These are phyloP conservation scores for Saccharum spontaneum DNA, from an alignment of 176 grass and related monocot genomes.

Conservation along the genomic window DNA sequence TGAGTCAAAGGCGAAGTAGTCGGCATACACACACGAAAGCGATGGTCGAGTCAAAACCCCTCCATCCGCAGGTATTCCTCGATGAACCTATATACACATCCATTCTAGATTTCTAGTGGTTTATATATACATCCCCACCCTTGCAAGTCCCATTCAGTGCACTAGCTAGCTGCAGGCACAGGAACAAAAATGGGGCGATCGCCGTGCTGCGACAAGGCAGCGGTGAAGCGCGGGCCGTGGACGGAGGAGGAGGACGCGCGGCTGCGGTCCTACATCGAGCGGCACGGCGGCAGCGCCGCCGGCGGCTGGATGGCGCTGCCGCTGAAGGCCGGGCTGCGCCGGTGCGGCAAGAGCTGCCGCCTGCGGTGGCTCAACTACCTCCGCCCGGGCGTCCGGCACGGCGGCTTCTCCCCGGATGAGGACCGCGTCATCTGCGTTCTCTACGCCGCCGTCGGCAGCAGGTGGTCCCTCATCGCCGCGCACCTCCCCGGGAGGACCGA, in stretches of 20 bases:
- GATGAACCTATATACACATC: no score
- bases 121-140: no score
- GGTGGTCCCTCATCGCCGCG: conserved; percentile 48
- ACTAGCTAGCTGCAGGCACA: no score
- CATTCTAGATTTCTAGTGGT: no score
- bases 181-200: conserved; percentile 48
- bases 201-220: conserved; percentile 69
- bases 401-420: conserved; percentile 59
- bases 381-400: conserved; percentile 57
- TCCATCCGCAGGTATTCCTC: no score
- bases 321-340: conserved; percentile 47
- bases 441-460: conserved; percentile 55
- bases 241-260: conserved; percentile 58
- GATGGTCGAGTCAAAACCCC: no score
- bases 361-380: conserved; percentile 70
- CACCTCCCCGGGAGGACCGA: conserved; percentile 42
- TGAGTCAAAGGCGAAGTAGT: no score
- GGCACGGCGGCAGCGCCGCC: conserved; percentile 46
- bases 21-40: no score
- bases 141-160: no score
- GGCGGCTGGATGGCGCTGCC: conserved; percentile 62
- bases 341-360: conserved; percentile 32
- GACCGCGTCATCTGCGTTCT: conserved; percentile 56
- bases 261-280: conserved; percentile 54
- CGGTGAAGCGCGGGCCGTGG: conserved; percentile 69